phyloP scores from a whole-genome alignment of 2,329 filamentous ascomycete genomes.

The Ophiocordyceps robertsii region DNA sequence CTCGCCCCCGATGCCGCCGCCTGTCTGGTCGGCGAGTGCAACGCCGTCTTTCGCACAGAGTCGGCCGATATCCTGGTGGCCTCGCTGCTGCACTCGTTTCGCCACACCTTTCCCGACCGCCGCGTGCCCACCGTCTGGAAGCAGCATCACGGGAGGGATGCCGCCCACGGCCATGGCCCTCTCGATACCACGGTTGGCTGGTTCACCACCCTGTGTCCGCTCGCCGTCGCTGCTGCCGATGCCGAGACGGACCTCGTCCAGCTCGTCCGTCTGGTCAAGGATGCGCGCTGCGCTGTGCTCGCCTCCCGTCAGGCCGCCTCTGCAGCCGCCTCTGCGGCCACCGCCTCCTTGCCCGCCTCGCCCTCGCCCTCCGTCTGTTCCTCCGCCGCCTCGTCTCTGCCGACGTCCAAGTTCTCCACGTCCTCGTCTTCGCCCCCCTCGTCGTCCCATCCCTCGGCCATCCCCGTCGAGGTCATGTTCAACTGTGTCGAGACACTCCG shows the following conservation, averaged over 20 bases:
- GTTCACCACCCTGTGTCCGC: slow-evolving; percentile 44
- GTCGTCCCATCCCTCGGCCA: slow-evolving; percentile 17
- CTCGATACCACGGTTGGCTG: slow-evolving; percentile 39
- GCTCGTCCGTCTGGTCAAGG: slow-evolving; percentile 39
- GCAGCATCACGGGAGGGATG: slow-evolving; percentile 34
- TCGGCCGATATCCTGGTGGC: slow-evolving; percentile 39
- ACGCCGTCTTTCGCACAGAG: slow-evolving; percentile 35
- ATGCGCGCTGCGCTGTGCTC: slow-evolving; percentile 25
- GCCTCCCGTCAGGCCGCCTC: not conserved
- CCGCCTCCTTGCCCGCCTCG: too few relatives aligned
- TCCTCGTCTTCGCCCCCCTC: not conserved
- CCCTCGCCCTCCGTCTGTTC: too few relatives aligned
- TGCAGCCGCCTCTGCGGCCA: too few relatives aligned
- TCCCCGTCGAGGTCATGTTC: slow-evolving; percentile 45
- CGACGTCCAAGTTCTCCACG: not conserved
- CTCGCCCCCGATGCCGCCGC: slow-evolving; percentile 27
- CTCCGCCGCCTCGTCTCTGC: not conserved
- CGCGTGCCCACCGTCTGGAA: slow-evolving; percentile 38
- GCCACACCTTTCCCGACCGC: slow-evolving; percentile 39
- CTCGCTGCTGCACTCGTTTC: slow-evolving; percentile 40
- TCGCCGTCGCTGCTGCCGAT: slow-evolving; percentile 26
- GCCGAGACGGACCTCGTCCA: slow-evolving; percentile 34
- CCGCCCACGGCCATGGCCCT: slow-evolving; percentile 34
- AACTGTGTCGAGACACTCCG: slow-evolving; percentile 38
- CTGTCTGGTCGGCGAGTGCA: slow-evolving; percentile 27